Evolutionary conservation across 2,329 filamentous ascomycete genomes (phyloP), one percentile per base, ranked within the genome.

Genomic region (Cryphonectria carpinicola): DNA sequence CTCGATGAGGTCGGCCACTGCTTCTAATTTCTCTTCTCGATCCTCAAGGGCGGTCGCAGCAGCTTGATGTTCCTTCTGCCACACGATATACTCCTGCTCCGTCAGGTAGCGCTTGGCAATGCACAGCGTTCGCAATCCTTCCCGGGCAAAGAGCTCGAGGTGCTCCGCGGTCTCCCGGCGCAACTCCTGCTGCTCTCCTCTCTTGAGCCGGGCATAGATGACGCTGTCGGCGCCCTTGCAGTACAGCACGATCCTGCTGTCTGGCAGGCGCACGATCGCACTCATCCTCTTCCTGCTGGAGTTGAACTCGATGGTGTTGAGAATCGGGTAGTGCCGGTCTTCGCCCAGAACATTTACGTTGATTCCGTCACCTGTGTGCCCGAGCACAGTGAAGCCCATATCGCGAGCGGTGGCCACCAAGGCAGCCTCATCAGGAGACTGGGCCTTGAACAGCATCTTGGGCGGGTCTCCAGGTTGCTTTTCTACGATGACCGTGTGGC

Each of bases 181-280:
- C 68, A 99, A 87, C 77, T 97, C 92, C 72, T 89, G 86, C 81
- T 99, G 96, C 80, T 97, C 91, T 65, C 95, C 94, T 73, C 88
- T 89, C 81, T 90, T 93, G 72, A 99, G 85, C 7, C 96, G 92
- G 10, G 94, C 95, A 80, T 98, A 99, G 74, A 99, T 98, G 76
- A 98, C 92, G 77, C 94, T 98, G 80, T 99, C 96, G 46, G 96
- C 96, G 74, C 96, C 96, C 83, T 99, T 99, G 85, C 96, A 99
- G 82, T 97, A 97, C 0, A 99, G 86, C 68, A 96, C 86, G 73
- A 99, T 98, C 71, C 87, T 91, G 56, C 93, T 92, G 79, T 98
- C 90, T 0, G 96, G 95, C 94, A 98, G 97, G 70, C 93, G 89
- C 66, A 99, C 90, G 75, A 99, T 98, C 2, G 95, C 93, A 81